A percentile compares a stretch with the other conserved stretches of the same genome.
phyloP scores from a whole-genome alignment of 257 asterid genomes.

The Penstemon newberryi region DNA sequence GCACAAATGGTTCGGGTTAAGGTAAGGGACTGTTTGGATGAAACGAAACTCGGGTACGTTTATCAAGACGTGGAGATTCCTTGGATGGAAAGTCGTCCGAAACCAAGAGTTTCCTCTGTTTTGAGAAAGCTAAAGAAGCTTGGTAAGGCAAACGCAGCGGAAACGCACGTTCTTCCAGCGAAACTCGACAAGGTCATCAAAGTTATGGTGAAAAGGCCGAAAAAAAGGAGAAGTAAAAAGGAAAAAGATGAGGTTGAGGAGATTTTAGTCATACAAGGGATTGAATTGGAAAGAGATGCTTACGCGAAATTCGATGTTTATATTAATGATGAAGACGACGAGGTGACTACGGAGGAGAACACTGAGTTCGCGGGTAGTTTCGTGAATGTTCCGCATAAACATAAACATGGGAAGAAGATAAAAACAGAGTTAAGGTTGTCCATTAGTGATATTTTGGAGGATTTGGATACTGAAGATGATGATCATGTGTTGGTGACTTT shows the following conservation, averaged over 20 bases:
- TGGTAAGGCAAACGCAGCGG: conserved; percentile 24
- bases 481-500: conserved; percentile 63
- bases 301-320: conserved; percentile 63
- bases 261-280: conserved; percentile 50
- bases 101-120: conserved; percentile 45
- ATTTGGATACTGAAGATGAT: conserved; percentile 64
- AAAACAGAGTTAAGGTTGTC: conserved; percentile 53
- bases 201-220: conserved; percentile 70
- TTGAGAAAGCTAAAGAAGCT: conserved; percentile 47
- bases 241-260: conserved; percentile 68
- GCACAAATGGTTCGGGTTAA: conserved; percentile 70
- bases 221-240: conserved; percentile 59
- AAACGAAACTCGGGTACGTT: conserved; percentile 50
- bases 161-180: conserved; percentile 45
- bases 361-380: conserved; percentile 72
- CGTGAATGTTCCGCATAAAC: conserved; percentile 67
- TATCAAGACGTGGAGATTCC: conserved; percentile 60
- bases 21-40: conserved; percentile 65
- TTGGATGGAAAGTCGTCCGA: conserved; percentile 58
- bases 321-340: conserved; percentile 68
- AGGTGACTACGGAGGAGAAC: conserved; percentile 39
- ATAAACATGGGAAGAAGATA: conserved; percentile 41
- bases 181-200: conserved; percentile 48
- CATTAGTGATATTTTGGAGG: conserved; percentile 60
- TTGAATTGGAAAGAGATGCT: conserved; percentile 50